phyloP scores from a whole-genome alignment of 371 early-diverging fungal species.

The Capniomyces stellatus region DNA sequence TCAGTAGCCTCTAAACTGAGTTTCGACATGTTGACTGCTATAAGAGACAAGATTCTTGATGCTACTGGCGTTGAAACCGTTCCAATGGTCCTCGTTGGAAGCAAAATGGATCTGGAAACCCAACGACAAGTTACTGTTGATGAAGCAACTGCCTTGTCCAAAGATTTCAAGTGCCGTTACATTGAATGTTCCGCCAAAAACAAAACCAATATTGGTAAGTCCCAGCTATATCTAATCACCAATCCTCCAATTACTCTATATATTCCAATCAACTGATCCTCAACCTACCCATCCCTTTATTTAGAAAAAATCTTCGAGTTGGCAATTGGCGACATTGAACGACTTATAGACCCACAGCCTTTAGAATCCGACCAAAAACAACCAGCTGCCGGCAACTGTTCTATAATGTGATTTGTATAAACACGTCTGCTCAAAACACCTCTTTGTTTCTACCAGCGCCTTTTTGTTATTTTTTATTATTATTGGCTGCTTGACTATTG shows the following conservation, averaged over 20 bases:
- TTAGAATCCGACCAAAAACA: background rate
- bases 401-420: background rate
- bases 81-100: constrained; percentile 83
- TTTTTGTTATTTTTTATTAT: no score
- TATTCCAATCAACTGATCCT: background rate
- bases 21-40: constrained; percentile 74
- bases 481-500: no score
- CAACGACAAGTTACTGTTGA: constrained; percentile 55
- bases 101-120: constrained; percentile 70
- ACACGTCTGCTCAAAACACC: no score
- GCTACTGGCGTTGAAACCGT: constrained; percentile 78
- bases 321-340: constrained; percentile 44
- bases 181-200: constrained; percentile 84
- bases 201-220: constrained; percentile 48
- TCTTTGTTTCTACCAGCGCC: no score
- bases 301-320: constrained; percentile 35
- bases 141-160: constrained; percentile 59
- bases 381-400: background rate
- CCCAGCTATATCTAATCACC: constrained; percentile 11
- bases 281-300: constrained; percentile 1
- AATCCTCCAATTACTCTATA: background rate
- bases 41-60: constrained; percentile 89
- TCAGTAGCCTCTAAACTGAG: constrained; percentile 70
- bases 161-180: constrained; percentile 63
- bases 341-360: background rate